Evolutionary conservation across 805 yeast species (phyloP), one percentile per base, ranked within the genome.

Genomic region (Kluyveromyces nonfermentans): DNA sequence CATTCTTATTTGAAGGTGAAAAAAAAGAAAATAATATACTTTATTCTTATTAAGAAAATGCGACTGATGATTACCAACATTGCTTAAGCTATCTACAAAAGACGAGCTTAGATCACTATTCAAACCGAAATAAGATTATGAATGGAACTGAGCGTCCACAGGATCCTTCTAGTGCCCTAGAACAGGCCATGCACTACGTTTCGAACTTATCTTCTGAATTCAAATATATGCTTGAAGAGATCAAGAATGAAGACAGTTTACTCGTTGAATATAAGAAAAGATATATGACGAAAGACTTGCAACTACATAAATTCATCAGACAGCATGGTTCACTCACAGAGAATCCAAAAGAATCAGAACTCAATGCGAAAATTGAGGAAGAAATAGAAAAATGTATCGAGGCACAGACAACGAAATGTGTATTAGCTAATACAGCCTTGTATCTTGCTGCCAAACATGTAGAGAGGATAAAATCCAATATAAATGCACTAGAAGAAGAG

Each of bases 91-190:
- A n/a, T n/a, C n/a, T n/a, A n/a, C n/a, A n/a, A n/a, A n/a, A n/a
- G n/a, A n/a, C n/a, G n/a, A n/a, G n/a, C n/a, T n/a, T n/a, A n/a
- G n/a, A n/a, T n/a, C n/a, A n/a, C n/a, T n/a, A n/a, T n/a, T n/a
- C n/a, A n/a, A n/a, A n/a, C n/a, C n/a, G n/a, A n/a, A n/a, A n/a
- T n/a, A n/a, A n/a, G n/a, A 33, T 4, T 2, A 15, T 30, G 16
- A 35, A 32, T 18, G 25, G 16, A 10, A 31, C 17, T 16, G 22
- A 36, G 16, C 25, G 35, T 17, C 28, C 40, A 2, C 86, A 86
- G 95, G 97, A 89, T 65, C 89, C 97, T 3, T 88, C 96, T n/a
- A 76, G 93, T 1, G 74, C 80, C 7, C 62, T 83, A 33, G 90
- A 83, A 50, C 85, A 82, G 53, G 80, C 82, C 46, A 75, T 82